Conservation (phyloP, 805 yeast genomes). For the Yueomyces sinensis region DNA sequence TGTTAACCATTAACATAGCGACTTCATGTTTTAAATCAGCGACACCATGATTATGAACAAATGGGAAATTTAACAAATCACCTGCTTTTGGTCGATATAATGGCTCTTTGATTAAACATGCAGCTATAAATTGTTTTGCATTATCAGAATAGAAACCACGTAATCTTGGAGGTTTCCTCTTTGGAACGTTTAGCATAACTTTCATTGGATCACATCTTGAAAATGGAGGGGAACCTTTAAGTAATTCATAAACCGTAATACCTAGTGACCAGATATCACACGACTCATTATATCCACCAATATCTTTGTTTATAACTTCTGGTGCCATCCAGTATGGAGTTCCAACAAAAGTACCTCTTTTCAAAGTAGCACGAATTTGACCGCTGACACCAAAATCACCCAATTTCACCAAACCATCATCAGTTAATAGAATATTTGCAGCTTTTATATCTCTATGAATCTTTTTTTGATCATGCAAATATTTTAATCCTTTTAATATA, state of each 20-base stretch:
- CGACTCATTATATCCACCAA: conserved; percentile 59
- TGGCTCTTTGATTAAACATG: conserved; percentile 61
- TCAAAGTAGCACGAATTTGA: conserved; percentile 54
- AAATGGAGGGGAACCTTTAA: conserved; percentile 73
- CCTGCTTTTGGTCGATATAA: conserved; percentile 47
- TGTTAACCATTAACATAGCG: conserved; percentile 22
- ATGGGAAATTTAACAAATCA: conserved; percentile 39
- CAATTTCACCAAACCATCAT: conserved; percentile 55
- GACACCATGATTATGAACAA: conserved; percentile 29
- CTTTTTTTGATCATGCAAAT: conserved; percentile 60
- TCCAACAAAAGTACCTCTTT: conserved; percentile 75
- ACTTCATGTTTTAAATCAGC: conserved; percentile 30
- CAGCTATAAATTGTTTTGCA: conserved; percentile 41
- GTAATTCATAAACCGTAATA: conserved; percentile 76
- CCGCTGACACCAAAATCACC: conserved; percentile 95
- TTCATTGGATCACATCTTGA: conserved; percentile 64
- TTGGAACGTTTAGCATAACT: conserved; percentile 40
- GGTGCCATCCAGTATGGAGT: conserved; percentile 99
- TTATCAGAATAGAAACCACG: conserved; percentile 20
- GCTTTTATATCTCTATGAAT: conserved; percentile 87
- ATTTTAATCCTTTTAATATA: conserved; percentile 56
- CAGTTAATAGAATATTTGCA: conserved; percentile 72
- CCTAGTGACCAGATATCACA: conserved; percentile 97
- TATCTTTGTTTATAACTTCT: conserved; percentile 49
- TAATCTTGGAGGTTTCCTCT: conserved; percentile 19